A percentile compares a stretch with the other conserved stretches of the same genome.
phyloP scores from a whole-genome alignment of 257 asterid genomes.

The Primulina huaijiensis region DNA sequence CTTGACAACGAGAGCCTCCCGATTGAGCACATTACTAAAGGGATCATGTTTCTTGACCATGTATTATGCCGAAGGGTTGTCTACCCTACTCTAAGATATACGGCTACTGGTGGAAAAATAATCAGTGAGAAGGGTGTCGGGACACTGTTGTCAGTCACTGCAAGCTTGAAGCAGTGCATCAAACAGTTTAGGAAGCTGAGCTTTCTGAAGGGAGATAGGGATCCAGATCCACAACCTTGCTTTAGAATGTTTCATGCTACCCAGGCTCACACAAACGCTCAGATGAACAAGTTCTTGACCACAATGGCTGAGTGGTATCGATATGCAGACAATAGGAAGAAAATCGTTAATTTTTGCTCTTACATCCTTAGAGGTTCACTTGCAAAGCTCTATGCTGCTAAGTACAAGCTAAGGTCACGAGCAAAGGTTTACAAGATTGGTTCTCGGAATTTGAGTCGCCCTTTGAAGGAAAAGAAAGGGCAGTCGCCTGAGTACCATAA shows the following conservation, averaged over 20 bases:
- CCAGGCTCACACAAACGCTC: conserved; percentile 97
- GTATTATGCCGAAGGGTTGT: conserved; percentile 92
- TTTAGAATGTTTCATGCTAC: conserved; percentile 99
- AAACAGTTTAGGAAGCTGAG: conserved; percentile 76
- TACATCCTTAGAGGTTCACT: conserved; percentile 93
- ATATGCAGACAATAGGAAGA: conserved; percentile 94
- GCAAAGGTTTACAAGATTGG: conserved; percentile 94
- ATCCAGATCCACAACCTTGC: conserved; percentile 98
- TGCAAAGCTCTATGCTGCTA: conserved; percentile 98
- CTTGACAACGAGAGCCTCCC: conserved; percentile 93
- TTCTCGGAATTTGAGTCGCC: conserved; percentile 78
- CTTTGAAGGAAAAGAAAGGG: conserved; percentile 91
- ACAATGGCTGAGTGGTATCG: conserved; percentile 97
- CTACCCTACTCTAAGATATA: conserved; percentile 87
- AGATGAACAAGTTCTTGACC: conserved; percentile 86
- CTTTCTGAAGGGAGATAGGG: conserved; percentile 90
- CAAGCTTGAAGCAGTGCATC: conserved; percentile 91
- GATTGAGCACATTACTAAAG: conserved; percentile 94
- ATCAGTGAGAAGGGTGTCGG: conserved; percentile 98
- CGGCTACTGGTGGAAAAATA: conserved; percentile 96
- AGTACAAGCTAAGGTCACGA: conserved; percentile 87
- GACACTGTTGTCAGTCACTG: conserved; percentile 86
- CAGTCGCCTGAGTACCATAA: conserved; percentile 90
- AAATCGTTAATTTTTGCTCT: conserved; percentile 85
- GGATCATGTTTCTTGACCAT: conserved; percentile 96